Percentiles rank a stretch among this genome's conserved stretches.
These are phyloP conservation scores for Eucalyptus cloeziana DNA, from an alignment of 345 rosid species.

Conservation along the genomic window DNA sequence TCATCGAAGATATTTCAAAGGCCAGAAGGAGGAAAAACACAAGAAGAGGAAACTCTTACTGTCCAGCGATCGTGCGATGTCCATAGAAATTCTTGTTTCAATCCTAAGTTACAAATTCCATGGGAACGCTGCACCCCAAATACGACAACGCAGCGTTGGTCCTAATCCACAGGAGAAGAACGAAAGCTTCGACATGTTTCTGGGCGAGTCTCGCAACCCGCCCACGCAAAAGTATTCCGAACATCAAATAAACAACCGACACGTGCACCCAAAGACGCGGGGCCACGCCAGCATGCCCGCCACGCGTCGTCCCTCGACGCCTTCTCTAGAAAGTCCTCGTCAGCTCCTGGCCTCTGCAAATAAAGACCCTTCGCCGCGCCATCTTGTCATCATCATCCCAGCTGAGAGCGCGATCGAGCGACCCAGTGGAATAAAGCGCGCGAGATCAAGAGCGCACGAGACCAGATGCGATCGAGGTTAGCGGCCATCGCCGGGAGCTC, in stretches of 20 bases:
- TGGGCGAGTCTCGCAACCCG: background rate
- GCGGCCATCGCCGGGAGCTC: slow-evolving; percentile 12
- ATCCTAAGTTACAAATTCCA: background rate
- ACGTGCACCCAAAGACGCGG: background rate
- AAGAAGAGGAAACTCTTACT: background rate
- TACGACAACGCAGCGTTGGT: background rate
- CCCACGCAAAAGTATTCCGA: background rate
- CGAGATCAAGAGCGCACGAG: background rate
- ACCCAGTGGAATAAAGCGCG: background rate
- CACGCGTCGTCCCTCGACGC: slow-evolving; percentile 1
- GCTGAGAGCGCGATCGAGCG: background rate
- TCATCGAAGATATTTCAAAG: no score
- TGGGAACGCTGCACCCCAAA: background rate
- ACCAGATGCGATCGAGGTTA: background rate
- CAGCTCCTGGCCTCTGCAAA: background rate
- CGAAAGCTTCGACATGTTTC: background rate
- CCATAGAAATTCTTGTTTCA: background rate
- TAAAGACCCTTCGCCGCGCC: background rate
- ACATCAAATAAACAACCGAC: background rate
- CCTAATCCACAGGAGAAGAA: background rate
- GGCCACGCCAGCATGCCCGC: background rate
- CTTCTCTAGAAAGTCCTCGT: slow-evolving; percentile 5
- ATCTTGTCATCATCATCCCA: background rate
- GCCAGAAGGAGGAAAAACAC: background rate
- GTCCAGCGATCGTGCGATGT: background rate